Base-by-base conservation (phyloP, 2,329 filamentous ascomycete species). In the Aureobasidium sp. region DNA sequence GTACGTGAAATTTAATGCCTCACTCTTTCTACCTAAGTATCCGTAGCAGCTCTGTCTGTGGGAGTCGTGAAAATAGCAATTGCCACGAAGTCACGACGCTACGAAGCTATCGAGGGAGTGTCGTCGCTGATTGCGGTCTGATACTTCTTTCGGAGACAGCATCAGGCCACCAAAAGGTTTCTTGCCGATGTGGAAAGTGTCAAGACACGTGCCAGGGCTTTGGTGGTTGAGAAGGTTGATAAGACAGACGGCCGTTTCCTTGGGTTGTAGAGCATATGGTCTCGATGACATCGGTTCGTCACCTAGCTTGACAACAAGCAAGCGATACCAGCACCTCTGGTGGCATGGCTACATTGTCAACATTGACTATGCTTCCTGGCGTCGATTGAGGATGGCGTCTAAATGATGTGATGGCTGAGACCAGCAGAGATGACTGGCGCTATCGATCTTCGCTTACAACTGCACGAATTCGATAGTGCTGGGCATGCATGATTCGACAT, bases 151-250 rank as follows among this genome's bases (percentile, higher is more conserved):
- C 0, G 76, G 76, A 0, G 75, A 66, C 0, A 79, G 72, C 0
- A 83, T 73, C 0, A 88, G 89, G 68, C 92, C 88, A 0, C 86
- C 66, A 84, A 2, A 92, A 63, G 90, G 82, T 6, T 85, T 76
- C 0, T 84, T 88, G 0, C 87, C 83, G 63, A 92, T 87, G 72
- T 92, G 90, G 76, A 90, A 92, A 0, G 86, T 90, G 73, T 92
- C 89, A 27, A 92, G 78, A 70, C 88, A 91, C 44, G 91, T 77
- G 8, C 89, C 89, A 69, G 92, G 90, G 73, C 92, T 92, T 9
- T 81, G 73, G 8, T 87, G 74, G 71, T 89, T 79, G 32, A 92
- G 87, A 2, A 34, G n/a, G 36, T 29, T 24, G 32, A n/a, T 24
- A 13, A 51, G 36, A 24, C 36, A 15, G 12, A 34, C 15, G 36